These are phyloP conservation scores for Maudiozyma turicensis DNA, from an alignment of 805 yeast genomes.

Conservation along the genomic window DNA sequence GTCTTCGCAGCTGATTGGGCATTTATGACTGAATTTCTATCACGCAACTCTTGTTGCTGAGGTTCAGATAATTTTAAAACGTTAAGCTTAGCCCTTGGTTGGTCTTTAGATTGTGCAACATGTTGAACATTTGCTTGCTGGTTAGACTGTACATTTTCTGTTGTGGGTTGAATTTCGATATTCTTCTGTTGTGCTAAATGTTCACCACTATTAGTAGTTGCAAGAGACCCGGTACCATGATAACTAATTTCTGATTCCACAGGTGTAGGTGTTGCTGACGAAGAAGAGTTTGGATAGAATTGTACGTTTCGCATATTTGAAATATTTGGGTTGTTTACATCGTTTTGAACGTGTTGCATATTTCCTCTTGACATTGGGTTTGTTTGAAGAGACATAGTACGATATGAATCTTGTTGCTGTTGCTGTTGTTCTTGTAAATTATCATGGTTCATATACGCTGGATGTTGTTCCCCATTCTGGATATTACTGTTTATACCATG, in stretches of 20 bases:
- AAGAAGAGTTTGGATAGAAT: not conserved
- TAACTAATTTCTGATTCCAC: not conserved
- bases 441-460: not conserved
- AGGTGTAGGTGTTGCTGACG: not conserved
- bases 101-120: not conserved
- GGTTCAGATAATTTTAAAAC: constrained; percentile 21
- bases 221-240: not conserved
- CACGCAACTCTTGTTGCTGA: constrained; percentile 15
- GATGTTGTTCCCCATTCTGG: not conserved
- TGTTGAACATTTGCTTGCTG: too few species aligned
- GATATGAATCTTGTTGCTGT: not conserved
- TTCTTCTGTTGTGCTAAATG: constrained; percentile 1
- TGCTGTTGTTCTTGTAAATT: not conserved
- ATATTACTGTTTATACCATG: not conserved
- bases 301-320: not conserved
- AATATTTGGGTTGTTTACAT: not conserved
- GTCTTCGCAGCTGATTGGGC: too few species aligned
- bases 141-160: too few species aligned
- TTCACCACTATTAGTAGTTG: not conserved
- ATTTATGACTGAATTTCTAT: constrained; percentile 6
- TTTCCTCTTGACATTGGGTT: not conserved
- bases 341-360: too few species aligned
- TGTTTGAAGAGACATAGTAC: not conserved
- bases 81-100: constrained; percentile 13
- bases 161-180: too few species aligned